Base-by-base conservation (phyloP, 177 flowering plant species). In the Vitis hybrid region DNA sequence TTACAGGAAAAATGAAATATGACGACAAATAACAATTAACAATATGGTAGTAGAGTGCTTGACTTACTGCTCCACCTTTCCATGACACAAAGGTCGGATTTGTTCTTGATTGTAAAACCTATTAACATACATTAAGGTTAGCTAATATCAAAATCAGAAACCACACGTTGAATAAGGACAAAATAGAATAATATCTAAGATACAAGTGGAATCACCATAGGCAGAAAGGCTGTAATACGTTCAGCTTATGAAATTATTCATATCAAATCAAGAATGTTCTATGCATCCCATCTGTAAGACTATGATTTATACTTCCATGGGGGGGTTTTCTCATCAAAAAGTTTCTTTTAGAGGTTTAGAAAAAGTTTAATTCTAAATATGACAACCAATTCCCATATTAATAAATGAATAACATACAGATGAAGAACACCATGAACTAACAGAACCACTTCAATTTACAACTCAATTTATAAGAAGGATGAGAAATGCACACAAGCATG, bases 51-150 rank as follows among this genome's bases (percentile, higher is more conserved):
- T 7, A 8, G 19, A 54, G 72, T 21, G 58, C 30, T 46, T 49
- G 65, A 86, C 97, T 83, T 82, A 95, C 99, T 67, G 87, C 90
- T 71, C 98, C 99, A 10, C 99, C 99, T 86, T 90, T 93, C 99
- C 99, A 93, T 11, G 94, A 56, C 18, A 88, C 89, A 79, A 79
- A 85, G 13, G 81, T 64, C 62, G 97, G 91, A 76, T 90, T 78
- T 49, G 90, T 79, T 77, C 97, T 89, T 65, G 93, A 75, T 72
- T 77, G 97, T 76, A 95, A 74, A 60, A 91, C 99, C 99, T 95
- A 75, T 66, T 70, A 67, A 69, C 17, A 65, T 32, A 67, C 35
- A 64, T 17, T 7, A 18, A 30, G 52, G 52, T 50, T 24, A 57
- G 48, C 40, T 2, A 61, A 60, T 60, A 15, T 35, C 50, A 66